Conservation (phyloP, 106 monocot genomes). For the Dendrobium huoshanense region DNA sequence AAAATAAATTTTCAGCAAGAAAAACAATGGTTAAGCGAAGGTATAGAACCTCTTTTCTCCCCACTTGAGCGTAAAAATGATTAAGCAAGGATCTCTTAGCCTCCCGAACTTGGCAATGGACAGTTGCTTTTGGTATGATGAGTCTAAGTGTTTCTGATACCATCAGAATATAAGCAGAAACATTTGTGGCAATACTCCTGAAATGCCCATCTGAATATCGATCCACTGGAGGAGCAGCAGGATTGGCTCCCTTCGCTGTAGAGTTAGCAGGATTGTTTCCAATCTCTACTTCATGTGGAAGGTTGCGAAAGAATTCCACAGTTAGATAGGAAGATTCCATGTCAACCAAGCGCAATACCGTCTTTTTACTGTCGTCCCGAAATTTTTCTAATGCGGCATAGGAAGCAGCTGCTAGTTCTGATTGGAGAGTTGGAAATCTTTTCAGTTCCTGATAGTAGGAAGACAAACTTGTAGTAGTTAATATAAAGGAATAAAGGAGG, state of each 20-base stretch:
- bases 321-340: constrained; percentile 62
- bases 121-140: constrained; percentile 54
- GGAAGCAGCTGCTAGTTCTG: constrained; percentile 53
- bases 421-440: constrained; percentile 51
- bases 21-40: too few relatives aligned
- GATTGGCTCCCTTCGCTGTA: background rate
- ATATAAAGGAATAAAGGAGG: too few relatives aligned
- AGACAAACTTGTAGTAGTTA: background rate
- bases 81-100: constrained; percentile 55
- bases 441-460: constrained; percentile 36
- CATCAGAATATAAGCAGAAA: constrained; percentile 51
- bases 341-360: constrained; percentile 50
- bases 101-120: constrained; percentile 59
- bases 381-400: constrained; percentile 48
- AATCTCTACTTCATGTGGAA: constrained; percentile 51
- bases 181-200: constrained; percentile 49
- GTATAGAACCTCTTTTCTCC: constrained; percentile 32
- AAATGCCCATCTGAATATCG: constrained; percentile 50
- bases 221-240: constrained; percentile 19
- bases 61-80: constrained; percentile 48
- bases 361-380: constrained; percentile 53
- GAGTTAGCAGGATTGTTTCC: constrained; percentile 21
- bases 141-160: constrained; percentile 40
- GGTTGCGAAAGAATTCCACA: constrained; percentile 65
- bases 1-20: too few relatives aligned